Evolutionary conservation across 352 stramenopile genomes (phyloP).

Genomic region (Globisporangium carolinianum): DNA sequence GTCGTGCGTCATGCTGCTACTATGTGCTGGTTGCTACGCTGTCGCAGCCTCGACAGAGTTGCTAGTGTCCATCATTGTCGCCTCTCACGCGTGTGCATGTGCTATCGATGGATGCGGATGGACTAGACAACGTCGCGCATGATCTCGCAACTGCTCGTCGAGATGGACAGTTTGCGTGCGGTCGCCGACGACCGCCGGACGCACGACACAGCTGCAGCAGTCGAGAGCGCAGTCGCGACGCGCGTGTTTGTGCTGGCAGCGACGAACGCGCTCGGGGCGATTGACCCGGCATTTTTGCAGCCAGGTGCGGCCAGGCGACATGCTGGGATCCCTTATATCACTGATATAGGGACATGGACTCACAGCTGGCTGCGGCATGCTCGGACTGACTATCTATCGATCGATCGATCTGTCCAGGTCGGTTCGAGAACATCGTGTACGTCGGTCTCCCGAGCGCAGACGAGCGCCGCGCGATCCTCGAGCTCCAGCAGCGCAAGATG

Average conservation of each 20-base stretch:
- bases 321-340: not conserved
- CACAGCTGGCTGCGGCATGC: no score
- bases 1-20: conserved; percentile 17
- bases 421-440: conserved; percentile 80
- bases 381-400: no score
- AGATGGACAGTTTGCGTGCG: conserved; percentile 68
- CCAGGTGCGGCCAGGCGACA: conserved; percentile 27
- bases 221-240: conserved; percentile 15
- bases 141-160: conserved; percentile 81
- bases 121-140: conserved; percentile 66
- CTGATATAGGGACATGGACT: no score
- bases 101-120: not conserved
- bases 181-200: conserved; percentile 29
- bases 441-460: conserved; percentile 48
- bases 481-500: conserved; percentile 63
- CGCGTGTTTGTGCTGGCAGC: conserved; percentile 78
- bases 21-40: not conserved
- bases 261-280: conserved; percentile 67
- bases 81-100: no score
- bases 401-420: conserved; percentile 21
- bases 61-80: not conserved
- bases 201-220: not conserved
- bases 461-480: conserved; percentile 58
- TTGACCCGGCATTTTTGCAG: conserved; percentile 78
- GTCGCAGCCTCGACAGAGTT: not conserved